Base-by-base conservation (phyloP, 1,284 basidiomycete genomes). In the Sutorius eximius region DNA sequence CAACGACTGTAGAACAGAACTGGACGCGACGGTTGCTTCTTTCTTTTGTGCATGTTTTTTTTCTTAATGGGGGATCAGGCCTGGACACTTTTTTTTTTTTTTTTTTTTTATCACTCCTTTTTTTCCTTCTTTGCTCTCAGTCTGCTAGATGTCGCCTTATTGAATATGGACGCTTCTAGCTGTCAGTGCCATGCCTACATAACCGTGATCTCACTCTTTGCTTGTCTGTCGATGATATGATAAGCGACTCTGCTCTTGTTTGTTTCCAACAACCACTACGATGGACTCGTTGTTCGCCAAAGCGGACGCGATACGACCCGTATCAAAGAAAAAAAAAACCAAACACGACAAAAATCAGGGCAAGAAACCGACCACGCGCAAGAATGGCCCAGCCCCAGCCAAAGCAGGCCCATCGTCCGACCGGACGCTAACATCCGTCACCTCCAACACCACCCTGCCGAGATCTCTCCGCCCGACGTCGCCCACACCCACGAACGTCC, bases 241-340 rank as follows among this genome's bases (percentile, higher is more conserved):
- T 42, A 5, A 42, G 4, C 6, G 11, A 38, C 7, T 20, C 11
- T 36, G 16, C 2, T 27, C 30, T 51, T 59, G 60, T 60, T 60
- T 61, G 32, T 59, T 60, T 51, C 56, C 18, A 52, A 61, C 49
- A 60, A 41, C 38, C 48, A 29, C n/a, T 27, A 29, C 24, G 5
- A 89, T 90, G 86, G 86, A 92, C 67, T 74, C 83, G 11, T 79
- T 93, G 15, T 77, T 92, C 53, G 82, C 87, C 13, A 82, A 85
- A 59, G 87, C 87, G 29, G 77, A 89, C 52, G 81, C 86, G 3
- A 74, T 87, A 32, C 72, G 73, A 37, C 79, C 82, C 22, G 55
- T 79, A 44, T 63, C 71, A 47, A 77, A 80, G 61, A 78, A 75
- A 64, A 61, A 73, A 57, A 73, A 76, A 63, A 30, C 46, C 3